Conservation (phyloP, 495 filamentous ascomycete species). For the Filosporella fistucella region DNA sequence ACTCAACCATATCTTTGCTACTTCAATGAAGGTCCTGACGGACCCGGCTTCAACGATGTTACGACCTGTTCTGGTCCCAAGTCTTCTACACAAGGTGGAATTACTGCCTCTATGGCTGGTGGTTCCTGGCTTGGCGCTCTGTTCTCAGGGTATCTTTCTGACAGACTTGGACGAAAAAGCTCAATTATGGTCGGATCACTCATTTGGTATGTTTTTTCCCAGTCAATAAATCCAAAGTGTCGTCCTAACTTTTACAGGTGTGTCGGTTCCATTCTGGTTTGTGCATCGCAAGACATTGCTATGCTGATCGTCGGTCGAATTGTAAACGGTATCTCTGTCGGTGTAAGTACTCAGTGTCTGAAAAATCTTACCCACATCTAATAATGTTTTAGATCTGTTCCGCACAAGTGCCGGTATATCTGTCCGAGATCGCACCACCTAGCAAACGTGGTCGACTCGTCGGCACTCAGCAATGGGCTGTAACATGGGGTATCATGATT, state of each 20-base stretch:
- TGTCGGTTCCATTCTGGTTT: constrained; percentile 61
- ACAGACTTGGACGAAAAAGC: constrained; percentile 61
- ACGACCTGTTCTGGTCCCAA: constrained; percentile 38
- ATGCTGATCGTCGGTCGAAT: constrained; percentile 72
- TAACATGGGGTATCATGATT: constrained; percentile 76
- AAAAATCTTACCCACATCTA: neutral
- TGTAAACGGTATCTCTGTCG: constrained; percentile 70
- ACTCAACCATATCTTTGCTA: constrained; percentile 57
- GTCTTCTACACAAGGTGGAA: constrained; percentile 37
- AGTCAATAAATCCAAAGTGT: neutral
- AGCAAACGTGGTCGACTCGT: constrained; percentile 67
- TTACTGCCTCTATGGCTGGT: constrained; percentile 66
- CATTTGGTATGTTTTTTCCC: constrained; percentile 52
- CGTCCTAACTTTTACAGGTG: constrained; percentile 40
- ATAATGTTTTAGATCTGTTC: constrained; percentile 47
- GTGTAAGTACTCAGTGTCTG: constrained; percentile 24
- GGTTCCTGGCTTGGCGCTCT: constrained; percentile 70
- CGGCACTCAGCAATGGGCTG: constrained; percentile 69
- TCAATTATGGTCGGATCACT: constrained; percentile 59
- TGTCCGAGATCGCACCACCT: constrained; percentile 65
- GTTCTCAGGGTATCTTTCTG: constrained; percentile 59
- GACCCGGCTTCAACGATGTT: constrained; percentile 22
- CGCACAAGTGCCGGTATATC: constrained; percentile 73
- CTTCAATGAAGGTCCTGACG: constrained; percentile 46
- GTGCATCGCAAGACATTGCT: constrained; percentile 65